Conservation (phyloP, 176 grass and related monocot genomes). For the Cenchrus purpureus region DNA sequence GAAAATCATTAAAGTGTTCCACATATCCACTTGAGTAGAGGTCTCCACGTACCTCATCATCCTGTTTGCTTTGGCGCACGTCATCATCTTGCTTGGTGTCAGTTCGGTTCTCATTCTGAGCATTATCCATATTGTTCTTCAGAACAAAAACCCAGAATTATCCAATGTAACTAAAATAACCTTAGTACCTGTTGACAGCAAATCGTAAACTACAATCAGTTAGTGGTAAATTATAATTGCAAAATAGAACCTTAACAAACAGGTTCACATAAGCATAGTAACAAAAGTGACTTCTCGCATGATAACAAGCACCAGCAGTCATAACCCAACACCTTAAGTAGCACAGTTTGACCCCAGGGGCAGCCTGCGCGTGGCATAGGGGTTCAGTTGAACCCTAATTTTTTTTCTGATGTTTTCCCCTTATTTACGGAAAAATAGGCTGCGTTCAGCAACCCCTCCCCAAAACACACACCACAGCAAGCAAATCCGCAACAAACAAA, state of each 20-base stretch:
- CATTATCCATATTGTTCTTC: conserved; percentile 66
- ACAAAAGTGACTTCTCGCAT: neutral
- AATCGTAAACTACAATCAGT: neutral
- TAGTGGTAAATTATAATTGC: neutral
- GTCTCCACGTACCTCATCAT: conserved; percentile 72
- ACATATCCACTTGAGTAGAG: neutral
- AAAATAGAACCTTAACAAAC: neutral
- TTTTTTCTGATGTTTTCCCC: too few species aligned
- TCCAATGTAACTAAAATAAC: neutral
- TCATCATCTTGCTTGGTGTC: conserved; percentile 77
- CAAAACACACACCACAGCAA: too few species aligned
- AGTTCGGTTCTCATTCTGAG: conserved; percentile 57
- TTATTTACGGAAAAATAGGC: too few species aligned
- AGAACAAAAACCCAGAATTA: conserved; percentile 17
- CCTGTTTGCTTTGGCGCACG: conserved; percentile 54
- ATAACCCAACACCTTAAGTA: neutral
- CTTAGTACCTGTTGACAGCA: neutral
- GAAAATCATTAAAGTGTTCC: conserved; percentile 6
- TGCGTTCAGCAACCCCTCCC: too few species aligned
- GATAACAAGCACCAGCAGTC: neutral
- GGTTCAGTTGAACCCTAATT: too few species aligned
- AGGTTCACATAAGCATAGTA: neutral
- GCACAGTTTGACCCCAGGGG: too few species aligned
- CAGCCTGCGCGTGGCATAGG: too few species aligned
- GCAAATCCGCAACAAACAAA: too few species aligned